Evolutionary conservation across 1,284 basidiomycete genomes (phyloP).

Genomic region (Pterulicium gracile): DNA sequence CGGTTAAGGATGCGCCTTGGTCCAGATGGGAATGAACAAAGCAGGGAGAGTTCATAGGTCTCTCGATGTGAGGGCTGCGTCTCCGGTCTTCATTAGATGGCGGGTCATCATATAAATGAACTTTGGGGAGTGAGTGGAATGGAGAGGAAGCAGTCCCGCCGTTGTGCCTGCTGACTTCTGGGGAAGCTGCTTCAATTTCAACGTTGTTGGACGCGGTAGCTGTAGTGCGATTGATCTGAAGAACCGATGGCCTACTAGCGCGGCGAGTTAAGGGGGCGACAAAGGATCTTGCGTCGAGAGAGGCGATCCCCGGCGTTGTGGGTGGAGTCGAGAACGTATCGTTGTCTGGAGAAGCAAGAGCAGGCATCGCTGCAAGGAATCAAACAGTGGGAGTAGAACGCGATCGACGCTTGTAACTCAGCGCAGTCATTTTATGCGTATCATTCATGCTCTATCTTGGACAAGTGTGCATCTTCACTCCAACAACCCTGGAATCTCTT

Average conservation of each 20-base stretch:
- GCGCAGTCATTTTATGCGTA: no score
- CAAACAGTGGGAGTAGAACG: no score
- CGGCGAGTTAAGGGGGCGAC: neutral
- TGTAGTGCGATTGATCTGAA: neutral
- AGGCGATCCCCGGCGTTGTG: neutral
- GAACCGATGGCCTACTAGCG: neutral
- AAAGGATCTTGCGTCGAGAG: neutral
- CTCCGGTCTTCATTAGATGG: neutral
- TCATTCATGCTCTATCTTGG: no score
- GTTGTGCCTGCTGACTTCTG: neutral
- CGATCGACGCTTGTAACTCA: no score
- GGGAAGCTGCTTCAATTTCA: neutral
- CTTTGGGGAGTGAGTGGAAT: no score
- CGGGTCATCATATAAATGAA: neutral
- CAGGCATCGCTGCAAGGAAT: no score
- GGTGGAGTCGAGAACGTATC: neutral
- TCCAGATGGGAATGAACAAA: constrained; percentile 82
- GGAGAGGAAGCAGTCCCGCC: neutral
- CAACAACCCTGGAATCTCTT: no score
- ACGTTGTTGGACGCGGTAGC: neutral
- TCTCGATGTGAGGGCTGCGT: constrained; percentile 15
- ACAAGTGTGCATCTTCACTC: no score
- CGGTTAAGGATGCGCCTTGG: constrained; percentile 59
- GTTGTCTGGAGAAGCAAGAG: neutral
- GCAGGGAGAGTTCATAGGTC: constrained; percentile 60